Evolutionary conservation across 148 eudicot species (phyloP), one percentile per base, ranked within the genome.

Genomic region (Oxyria digyna): DNA sequence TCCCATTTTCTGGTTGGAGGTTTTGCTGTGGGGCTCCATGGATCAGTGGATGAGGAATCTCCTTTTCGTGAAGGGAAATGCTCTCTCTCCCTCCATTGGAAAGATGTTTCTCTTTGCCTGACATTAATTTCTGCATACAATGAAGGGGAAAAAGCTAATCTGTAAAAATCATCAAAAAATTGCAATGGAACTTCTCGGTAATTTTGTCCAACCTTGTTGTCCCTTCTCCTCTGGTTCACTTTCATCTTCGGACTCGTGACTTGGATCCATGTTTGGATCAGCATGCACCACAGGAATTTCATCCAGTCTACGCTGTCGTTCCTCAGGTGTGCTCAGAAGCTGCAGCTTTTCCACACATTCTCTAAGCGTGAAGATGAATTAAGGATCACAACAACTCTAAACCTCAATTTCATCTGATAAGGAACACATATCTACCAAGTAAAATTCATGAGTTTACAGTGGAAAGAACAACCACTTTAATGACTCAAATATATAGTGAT

Each of bases 261-360:
- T 75, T 4, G 89, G 89, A 72, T 80, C 78, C 89, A 87, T 85
- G 49, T 74, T 81, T 48, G 88, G 88, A 77, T 87, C 89, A 32
- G 82, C 77, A 71, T 83, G 87, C 40, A 87, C 78, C 52, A 79
- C 87, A 24, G 79, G 89, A 73, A 80, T 74, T 74, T 83, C 87
- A 62, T 72, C 43, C 18, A 81, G 72, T 70, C 85, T 83, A 24
- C 92, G 84, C 42, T 69, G 87, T 41, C 76, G 81, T 74, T 87
- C 89, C 71, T 79, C 85, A 7, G 89, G 84, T 55, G 83, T 73
- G 78, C 81, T 85, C 59, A 87, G 76, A 57, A 79, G 84, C 77
- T 83, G 77, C 65, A 87, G 42, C 74, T 82, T 81, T 75, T 83
- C 80, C 31, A 85, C 78, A 72, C 78, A 78, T 62, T 81, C 85